Conservation (phyloP, 192 early-diverging fungal species). For the Coemansia asiatica region DNA sequence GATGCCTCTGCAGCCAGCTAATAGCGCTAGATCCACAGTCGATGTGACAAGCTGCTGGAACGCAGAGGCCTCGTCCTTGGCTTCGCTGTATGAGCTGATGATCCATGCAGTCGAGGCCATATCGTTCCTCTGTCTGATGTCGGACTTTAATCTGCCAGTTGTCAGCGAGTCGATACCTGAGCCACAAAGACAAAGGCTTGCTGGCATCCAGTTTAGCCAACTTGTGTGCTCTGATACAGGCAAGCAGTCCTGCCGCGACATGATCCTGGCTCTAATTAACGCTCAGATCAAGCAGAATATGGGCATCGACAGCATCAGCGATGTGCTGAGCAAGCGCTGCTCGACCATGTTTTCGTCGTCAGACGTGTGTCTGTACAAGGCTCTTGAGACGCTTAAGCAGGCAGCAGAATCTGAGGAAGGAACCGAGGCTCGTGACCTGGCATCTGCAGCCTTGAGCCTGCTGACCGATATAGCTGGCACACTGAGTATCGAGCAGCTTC, state of each 20-base stretch:
- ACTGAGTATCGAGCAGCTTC: slow-evolving; percentile 48
- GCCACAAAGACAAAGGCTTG: slow-evolving; percentile 51
- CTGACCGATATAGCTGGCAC: slow-evolving; percentile 52
- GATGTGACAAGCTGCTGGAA: slow-evolving; percentile 57
- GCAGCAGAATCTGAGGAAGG: slow-evolving; percentile 55
- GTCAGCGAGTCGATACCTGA: slow-evolving; percentile 53
- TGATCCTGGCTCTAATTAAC: slow-evolving; percentile 69
- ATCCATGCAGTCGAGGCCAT: slow-evolving; percentile 63
- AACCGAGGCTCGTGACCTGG: slow-evolving; percentile 38
- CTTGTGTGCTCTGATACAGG: slow-evolving; percentile 58
- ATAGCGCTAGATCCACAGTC: slow-evolving; percentile 30
- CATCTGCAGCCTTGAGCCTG: slow-evolving; percentile 53
- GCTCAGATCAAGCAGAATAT: slow-evolving; percentile 56
- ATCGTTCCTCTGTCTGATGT: slow-evolving; percentile 64
- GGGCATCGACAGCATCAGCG: slow-evolving; percentile 62
- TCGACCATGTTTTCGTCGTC: slow-evolving; percentile 62
- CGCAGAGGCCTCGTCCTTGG: slow-evolving; percentile 62
- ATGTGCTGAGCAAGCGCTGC: slow-evolving; percentile 64
- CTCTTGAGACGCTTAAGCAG: slow-evolving; percentile 58
- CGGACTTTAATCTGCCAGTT: slow-evolving; percentile 64
- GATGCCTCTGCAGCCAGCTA: slow-evolving; percentile 50
- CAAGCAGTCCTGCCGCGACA: slow-evolving; percentile 58
- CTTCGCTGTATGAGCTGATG: slow-evolving; percentile 60
- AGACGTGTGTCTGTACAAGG: slow-evolving; percentile 69
- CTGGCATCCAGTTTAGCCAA: slow-evolving; percentile 59